A percentile compares a stretch with the other conserved stretches of the same genome.
Evolutionary conservation across 1,284 basidiomycete genomes (phyloP).

Genomic region (Phellopilus nigrolimitatus): DNA sequence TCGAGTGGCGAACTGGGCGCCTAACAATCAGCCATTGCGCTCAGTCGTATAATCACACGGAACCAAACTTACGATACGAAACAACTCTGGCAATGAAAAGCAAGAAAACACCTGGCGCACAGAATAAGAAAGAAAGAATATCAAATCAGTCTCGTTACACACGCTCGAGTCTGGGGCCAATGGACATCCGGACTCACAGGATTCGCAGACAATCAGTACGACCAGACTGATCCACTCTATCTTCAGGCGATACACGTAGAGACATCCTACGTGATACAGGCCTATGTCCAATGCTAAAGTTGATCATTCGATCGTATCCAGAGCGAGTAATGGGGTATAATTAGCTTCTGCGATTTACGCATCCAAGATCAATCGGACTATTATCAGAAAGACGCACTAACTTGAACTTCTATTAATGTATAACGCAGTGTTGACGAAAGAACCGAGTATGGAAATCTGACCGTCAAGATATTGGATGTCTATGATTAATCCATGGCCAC

Average conservation of each 20-base stretch:
- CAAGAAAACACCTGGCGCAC: slow-evolving; percentile 4
- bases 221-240: slow-evolving; percentile 12
- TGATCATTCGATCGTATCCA: not conserved
- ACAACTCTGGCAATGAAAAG: not conserved
- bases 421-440: not conserved
- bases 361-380: too few relatives aligned
- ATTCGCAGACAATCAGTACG: slow-evolving; percentile 10
- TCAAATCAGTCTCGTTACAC: not conserved
- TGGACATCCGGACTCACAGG: not conserved
- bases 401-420: slow-evolving; percentile 5
- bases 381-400: too few relatives aligned
- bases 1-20: not conserved
- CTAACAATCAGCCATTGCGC: not conserved
- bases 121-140: not conserved
- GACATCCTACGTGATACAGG: not conserved
- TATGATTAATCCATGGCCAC: not conserved
- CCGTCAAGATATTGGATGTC: not conserved
- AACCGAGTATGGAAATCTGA: not conserved
- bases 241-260: slow-evolving; percentile 9
- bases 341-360: not conserved
- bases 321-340: not conserved
- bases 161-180: not conserved
- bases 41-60: not conserved
- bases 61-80: not conserved
- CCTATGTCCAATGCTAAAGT: slow-evolving; percentile 1